Percentiles rank a stretch among this genome's conserved stretches.
These are phyloP conservation scores for Heritiera fomes DNA, from an alignment of 345 rosid genomes.

Conservation along the genomic window DNA sequence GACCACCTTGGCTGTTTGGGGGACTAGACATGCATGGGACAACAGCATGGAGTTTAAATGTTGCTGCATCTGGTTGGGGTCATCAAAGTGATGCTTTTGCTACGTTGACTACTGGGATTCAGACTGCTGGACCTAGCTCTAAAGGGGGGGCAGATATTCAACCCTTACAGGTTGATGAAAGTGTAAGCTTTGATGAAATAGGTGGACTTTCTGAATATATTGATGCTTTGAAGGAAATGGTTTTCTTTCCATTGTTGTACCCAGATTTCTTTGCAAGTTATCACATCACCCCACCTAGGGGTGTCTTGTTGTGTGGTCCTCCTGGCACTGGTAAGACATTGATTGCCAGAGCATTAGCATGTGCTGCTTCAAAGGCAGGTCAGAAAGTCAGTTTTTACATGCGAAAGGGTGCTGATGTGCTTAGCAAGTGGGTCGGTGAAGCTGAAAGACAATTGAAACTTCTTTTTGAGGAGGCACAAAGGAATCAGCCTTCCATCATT, in stretches of 20 bases:
- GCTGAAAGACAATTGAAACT: conserved; percentile 98
- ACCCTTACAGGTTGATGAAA: conserved; percentile 95
- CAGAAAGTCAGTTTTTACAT: conserved; percentile 99
- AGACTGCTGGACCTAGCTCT: conserved; percentile 99
- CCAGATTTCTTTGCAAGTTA: conserved; percentile 99
- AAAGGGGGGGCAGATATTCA: conserved; percentile 99
- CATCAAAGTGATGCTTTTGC: conserved; percentile 90
- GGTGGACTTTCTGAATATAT: conserved; percentile 96
- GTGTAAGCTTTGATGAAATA: conserved; percentile 90
- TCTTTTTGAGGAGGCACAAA: conserved; percentile 98
- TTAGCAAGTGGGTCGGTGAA: conserved; percentile 99
- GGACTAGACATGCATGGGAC: conserved; percentile 90
- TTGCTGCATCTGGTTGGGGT: conserved; percentile 99
- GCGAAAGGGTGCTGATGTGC: conserved; percentile 99
- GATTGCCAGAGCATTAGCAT: conserved; percentile 98
- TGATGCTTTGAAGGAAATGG: conserved; percentile 99
- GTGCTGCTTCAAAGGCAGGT: conserved; percentile 99
- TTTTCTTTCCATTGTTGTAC: conserved; percentile 92
- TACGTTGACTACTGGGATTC: conserved; percentile 76
- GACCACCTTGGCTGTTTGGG: conserved; percentile 97
- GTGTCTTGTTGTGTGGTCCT: conserved; percentile 98
- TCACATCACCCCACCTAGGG: conserved; percentile 95
- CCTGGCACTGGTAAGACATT: conserved; percentile 99
- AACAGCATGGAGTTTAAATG: conserved; percentile 79
- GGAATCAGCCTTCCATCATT: conserved; percentile 97